A percentile compares a stretch with the other conserved stretches of the same genome.
Evolutionary conservation across 1,284 basidiomycete species (phyloP).

Genomic region (Apiotrichum laibachii): DNA sequence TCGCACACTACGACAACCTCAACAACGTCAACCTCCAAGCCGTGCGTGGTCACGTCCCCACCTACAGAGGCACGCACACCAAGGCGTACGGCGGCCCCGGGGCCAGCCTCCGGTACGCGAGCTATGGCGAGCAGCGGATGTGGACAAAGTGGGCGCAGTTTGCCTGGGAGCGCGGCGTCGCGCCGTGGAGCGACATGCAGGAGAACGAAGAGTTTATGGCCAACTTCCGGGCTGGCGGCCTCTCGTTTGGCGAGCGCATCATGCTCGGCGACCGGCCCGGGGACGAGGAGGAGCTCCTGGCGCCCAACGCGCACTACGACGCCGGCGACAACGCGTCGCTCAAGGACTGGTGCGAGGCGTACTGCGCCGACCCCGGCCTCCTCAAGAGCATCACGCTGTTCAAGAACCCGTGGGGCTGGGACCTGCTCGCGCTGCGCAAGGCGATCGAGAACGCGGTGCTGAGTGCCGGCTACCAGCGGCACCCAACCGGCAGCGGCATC

Average conservation of each 20-base stretch:
- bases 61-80: conserved; percentile 20
- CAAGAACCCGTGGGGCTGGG: conserved; percentile 70
- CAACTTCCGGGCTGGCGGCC: no score
- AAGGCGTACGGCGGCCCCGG: background rate
- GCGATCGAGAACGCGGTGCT: conserved; percentile 59
- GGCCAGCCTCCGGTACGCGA: conserved; percentile 3
- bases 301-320: no score
- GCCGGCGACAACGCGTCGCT: conserved; percentile 32
- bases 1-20: conserved; percentile 31
- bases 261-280: background rate
- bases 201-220: conserved; percentile 13
- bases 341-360: conserved; percentile 68
- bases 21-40: conserved; percentile 31
- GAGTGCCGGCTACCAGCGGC: conserved; percentile 57
- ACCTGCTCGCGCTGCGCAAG: conserved; percentile 51
- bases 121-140: background rate
- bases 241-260: no score
- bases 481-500: conserved; percentile 34
- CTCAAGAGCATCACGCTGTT: conserved; percentile 66
- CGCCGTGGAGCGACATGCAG: conserved; percentile 13
- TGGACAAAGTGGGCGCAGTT: conserved; percentile 11
- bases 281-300: conserved; percentile 20
- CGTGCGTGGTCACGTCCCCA: conserved; percentile 8
- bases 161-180: conserved; percentile 9
- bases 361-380: conserved; percentile 60